Base-by-base conservation (phyloP, 2,329 filamentous ascomycete genomes). In the Berkeleyomyces rouxiae region DNA sequence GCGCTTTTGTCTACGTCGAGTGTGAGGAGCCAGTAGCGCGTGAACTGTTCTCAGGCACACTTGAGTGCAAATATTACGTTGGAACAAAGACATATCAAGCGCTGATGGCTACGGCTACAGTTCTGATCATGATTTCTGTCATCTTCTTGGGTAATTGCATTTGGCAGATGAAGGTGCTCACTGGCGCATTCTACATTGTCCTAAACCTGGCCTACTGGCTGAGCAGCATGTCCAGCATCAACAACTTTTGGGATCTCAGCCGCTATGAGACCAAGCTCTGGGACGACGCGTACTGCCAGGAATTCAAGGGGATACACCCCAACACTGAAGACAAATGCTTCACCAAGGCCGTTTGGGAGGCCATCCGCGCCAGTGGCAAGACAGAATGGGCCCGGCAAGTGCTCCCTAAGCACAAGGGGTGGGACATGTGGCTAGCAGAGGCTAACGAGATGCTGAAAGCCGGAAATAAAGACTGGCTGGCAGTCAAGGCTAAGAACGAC, bases 161-260 rank as follows among this genome's bases (percentile, higher is more conserved):
- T n/a, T 84, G 81, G 75, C 75, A 76, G 53, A 78, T 79, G 65
- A 82, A 86, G 70, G 76, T 80, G 7, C 77, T 82, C 9, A 80
- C 84, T 64, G 81, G 80, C 5, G 74, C 71, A 2, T 74, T 77
- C 1, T 85, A 85, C 66, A 79, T 85, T 62, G 66, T 79, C 3
- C 74, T 85, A 59, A 86, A 85, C 65, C 79, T 77, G 7, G 69
- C 80, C 0, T 84, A 84, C 69, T 85, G 82, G 82, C 72, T 73
- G 1, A 73, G 81, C 60, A 77, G 79, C 23, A 70, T 82, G 69
- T 65, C 82, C 31, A 75, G 79, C 0, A 75, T 75, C 36, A 67
- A 70, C 0, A 71, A 72, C 58, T 81, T 82, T 66, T 84, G 82
- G 82, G 79, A 84, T 66, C 70, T 84, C n/a, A 75, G 73, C 5